A percentile compares a stretch with the other conserved stretches of the same genome.
Conservation (phyloP, 148 eudicot species). For the Chenopodium berlandieri region DNA sequence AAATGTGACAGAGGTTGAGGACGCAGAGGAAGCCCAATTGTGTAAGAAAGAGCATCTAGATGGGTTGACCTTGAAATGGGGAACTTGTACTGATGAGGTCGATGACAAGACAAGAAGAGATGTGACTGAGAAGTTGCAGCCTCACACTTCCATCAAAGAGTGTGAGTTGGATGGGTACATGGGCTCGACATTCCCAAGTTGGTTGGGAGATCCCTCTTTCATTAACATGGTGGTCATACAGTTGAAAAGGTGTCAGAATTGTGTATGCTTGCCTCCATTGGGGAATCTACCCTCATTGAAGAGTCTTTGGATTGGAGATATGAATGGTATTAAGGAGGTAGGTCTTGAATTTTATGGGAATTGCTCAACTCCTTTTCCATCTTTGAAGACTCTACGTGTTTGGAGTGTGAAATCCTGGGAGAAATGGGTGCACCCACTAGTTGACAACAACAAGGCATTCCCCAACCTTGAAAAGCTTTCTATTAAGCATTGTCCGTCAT, state of each 20-base stretch:
- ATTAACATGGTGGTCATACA: not conserved
- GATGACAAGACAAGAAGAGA: too few relatives aligned
- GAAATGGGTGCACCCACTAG: conserved; percentile 4
- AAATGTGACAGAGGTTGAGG: too few relatives aligned
- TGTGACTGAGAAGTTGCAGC: too few relatives aligned
- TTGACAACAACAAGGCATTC: not conserved
- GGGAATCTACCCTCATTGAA: not conserved
- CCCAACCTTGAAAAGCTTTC: not conserved
- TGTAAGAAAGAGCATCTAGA: too few relatives aligned
- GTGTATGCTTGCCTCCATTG: not conserved
- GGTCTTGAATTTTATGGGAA: conserved; percentile 4
- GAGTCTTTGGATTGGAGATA: not conserved
- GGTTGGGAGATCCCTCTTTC: conserved; percentile 2
- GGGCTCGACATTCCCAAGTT: not conserved
- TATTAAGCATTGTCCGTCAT: not conserved
- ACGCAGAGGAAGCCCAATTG: too few relatives aligned
- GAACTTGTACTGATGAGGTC: too few relatives aligned
- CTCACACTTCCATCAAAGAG: too few relatives aligned
- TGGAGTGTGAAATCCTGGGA: not conserved
- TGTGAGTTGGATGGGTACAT: not conserved
- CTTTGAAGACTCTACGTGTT: not conserved
- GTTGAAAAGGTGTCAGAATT: not conserved
- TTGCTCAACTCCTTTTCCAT: not conserved
- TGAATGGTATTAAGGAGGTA: not conserved
- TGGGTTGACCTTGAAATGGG: too few relatives aligned